Evolutionary conservation across 192 early-diverging fungal genomes (phyloP), one percentile per base, ranked within the genome.

Genomic region (Backusella sp.): DNA sequence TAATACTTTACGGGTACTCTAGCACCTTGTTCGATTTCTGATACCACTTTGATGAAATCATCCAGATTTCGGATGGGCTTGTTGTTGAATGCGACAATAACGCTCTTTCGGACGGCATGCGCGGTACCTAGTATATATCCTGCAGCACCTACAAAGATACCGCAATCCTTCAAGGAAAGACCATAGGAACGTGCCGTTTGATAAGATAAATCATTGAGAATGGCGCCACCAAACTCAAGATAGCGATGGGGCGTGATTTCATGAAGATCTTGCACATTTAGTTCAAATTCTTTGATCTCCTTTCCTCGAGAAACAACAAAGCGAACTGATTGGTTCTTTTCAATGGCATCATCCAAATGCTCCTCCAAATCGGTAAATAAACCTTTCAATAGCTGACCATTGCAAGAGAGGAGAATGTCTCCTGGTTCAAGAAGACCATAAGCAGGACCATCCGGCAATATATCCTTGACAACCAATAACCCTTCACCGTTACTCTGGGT

Each of bases 141-240:
- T 14, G 86, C 75, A 1, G 84, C 77, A 6, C 93, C 86, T 7
- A 96, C 90, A 83, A 92, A 96, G 2, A 95, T 92, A 23, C 96
- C 97, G 17, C 87, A 80, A 21, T 91, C 86, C 4, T 92, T 90
- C 32, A 89, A 76, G 14, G 86, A 84, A 21, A 77, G 62, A 17
- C 76, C 76, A 76, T 91, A 91, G 1, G 87, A 86, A 75, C 88
- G 86, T 0, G 94, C 94, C 44, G 93, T 81, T 73, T 94, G 91
- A 74, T 92, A 93, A 6, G 91, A 91, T 17, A 95, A 75, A 65
- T 92, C 86, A 77, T 93, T 85, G 35, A 94, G 77, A 41, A 91
- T 89, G 21, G 87, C 92, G 39, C 95, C 95, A 59, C 96, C 96
- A 59, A 96, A 87, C 73, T 95, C 91, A 14, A 99, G 87, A 77